These are phyloP conservation scores for Malus asiatica DNA, from an alignment of 306 rosid genomes.

Conservation along the genomic window DNA sequence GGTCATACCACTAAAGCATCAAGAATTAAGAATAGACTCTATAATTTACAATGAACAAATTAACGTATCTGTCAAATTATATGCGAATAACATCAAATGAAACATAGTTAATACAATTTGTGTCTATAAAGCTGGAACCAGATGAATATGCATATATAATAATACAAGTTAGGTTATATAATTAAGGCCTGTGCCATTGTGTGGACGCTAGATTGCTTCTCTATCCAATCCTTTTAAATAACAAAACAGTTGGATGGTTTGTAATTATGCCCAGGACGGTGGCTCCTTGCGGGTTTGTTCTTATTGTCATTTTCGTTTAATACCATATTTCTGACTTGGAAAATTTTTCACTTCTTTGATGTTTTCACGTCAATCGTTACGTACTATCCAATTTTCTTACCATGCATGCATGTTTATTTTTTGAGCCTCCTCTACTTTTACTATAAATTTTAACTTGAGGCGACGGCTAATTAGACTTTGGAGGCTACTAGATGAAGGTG, in stretches of 20 bases:
- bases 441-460: too few relatives aligned
- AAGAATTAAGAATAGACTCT: neutral
- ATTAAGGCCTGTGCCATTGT: neutral
- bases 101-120: neutral
- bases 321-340: neutral
- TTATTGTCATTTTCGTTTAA: neutral
- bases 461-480: neutral
- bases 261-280: neutral
- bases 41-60: neutral
- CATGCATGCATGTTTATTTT: neutral
- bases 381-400: neutral
- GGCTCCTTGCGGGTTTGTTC: neutral
- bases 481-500: neutral
- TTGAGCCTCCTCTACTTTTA: neutral
- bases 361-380: neutral
- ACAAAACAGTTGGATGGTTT: neutral
- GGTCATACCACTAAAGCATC: neutral
- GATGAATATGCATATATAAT: neutral
- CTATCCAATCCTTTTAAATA: neutral
- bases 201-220: neutral
- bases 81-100: neutral
- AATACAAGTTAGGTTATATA: neutral
- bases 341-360: neutral
- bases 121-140: neutral
- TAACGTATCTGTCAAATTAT: neutral